phyloP scores from a whole-genome alignment of 2,329 filamentous ascomycete species.

The Mariannaea sp. region DNA sequence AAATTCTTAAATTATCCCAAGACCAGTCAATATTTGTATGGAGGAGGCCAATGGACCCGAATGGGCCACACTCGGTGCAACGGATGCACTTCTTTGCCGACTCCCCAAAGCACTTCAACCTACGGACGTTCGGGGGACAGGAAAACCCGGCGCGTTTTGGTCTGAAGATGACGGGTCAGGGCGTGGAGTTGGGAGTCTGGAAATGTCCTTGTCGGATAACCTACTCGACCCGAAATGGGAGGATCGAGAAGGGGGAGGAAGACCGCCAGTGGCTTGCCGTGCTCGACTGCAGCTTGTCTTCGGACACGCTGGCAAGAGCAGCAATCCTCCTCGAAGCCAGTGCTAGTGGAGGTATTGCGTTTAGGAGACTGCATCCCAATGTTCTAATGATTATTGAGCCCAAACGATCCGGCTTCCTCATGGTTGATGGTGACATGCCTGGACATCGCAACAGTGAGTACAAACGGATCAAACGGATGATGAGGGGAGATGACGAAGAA shows the following conservation, averaged over 20 bases:
- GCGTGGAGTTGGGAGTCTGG: slow-evolving; percentile 35
- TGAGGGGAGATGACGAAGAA: background rate
- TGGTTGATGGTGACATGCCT: slow-evolving; percentile 14
- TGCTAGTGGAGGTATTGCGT: slow-evolving; percentile 26
- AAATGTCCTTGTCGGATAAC: slow-evolving; percentile 35
- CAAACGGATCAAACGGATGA: background rate
- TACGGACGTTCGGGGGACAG: slow-evolving; percentile 34
- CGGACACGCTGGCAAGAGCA: slow-evolving; percentile 34
- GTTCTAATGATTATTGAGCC: slow-evolving; percentile 37
- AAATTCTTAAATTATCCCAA: slow-evolving; percentile 41
- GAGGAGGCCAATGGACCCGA: slow-evolving; percentile 24
- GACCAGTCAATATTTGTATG: slow-evolving; percentile 45
- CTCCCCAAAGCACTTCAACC: slow-evolving; percentile 34
- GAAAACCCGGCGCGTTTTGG: slow-evolving; percentile 31
- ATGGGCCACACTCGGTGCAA: slow-evolving; percentile 19
- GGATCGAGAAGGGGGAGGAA: slow-evolving; percentile 30
- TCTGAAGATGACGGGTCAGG: slow-evolving; percentile 31
- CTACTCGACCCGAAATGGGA: slow-evolving; percentile 27
- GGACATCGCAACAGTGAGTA: slow-evolving; percentile 19
- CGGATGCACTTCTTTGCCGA: slow-evolving; percentile 35
- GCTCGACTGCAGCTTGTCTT: slow-evolving; percentile 37
- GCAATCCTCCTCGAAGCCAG: slow-evolving; percentile 35
- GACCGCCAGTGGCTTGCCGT: slow-evolving; percentile 34
- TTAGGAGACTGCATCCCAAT: slow-evolving; percentile 30
- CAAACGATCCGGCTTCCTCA: slow-evolving; percentile 19